These are phyloP conservation scores for Salix arbutifolia DNA, from an alignment of 345 rosid species.

Conservation along the genomic window DNA sequence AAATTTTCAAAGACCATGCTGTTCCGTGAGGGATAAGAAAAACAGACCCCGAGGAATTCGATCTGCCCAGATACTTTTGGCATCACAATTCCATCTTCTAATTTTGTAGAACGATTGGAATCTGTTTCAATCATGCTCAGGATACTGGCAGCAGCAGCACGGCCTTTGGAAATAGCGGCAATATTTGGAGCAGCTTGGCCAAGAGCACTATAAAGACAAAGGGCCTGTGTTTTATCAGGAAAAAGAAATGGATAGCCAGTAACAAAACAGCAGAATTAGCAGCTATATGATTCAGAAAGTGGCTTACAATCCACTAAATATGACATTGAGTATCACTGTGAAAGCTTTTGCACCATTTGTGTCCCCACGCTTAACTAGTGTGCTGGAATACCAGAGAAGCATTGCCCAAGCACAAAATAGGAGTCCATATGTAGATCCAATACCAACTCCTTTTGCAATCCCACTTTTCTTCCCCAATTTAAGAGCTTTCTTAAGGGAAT, in stretches of 20 bases:
- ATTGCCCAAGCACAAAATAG: conserved; percentile 73
- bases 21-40: conserved; percentile 68
- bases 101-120: conserved; percentile 20
- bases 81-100: conserved; percentile 33
- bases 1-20: conserved; percentile 55
- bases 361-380: conserved; percentile 60
- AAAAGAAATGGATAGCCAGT: background rate
- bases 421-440: conserved; percentile 65
- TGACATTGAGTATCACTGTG: conserved; percentile 68
- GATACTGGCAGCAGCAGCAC: conserved; percentile 63
- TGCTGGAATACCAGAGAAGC: conserved; percentile 76
- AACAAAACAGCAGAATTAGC: background rate
- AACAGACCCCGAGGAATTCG: conserved; percentile 54
- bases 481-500: conserved; percentile 48
- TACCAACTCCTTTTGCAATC: conserved; percentile 69
- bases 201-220: conserved; percentile 46
- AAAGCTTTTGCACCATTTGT: conserved; percentile 75
- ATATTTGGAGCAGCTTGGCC: conserved; percentile 81
- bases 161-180: conserved; percentile 70
- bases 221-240: conserved; percentile 11
- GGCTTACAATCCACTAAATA: conserved; percentile 82
- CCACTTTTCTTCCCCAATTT: conserved; percentile 61
- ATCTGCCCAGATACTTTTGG: conserved; percentile 49
- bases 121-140: conserved; percentile 41
- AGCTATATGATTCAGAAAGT: background rate